Percentiles rank a stretch among this genome's conserved stretches.
Evolutionary conservation across 805 yeast species (phyloP).

Genomic region (Candida tallmaniae): DNA sequence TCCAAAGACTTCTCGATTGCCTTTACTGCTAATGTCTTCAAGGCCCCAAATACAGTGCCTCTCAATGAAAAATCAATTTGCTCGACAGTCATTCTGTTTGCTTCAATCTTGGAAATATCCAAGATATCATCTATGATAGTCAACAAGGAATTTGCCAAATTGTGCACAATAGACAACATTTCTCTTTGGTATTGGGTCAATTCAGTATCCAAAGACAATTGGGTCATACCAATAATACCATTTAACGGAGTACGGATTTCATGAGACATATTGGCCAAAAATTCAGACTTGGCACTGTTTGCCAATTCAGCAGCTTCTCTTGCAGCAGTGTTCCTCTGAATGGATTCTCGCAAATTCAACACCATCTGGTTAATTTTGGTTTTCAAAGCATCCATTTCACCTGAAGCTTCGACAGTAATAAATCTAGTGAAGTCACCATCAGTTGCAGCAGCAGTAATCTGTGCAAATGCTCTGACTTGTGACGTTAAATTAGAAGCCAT

Average conservation of each 20-base stretch:
- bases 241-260: conserved; percentile 91
- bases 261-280: conserved; percentile 67
- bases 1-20: conserved; percentile 84
- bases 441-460: conserved; percentile 90
- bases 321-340: conserved; percentile 88
- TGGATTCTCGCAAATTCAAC: conserved; percentile 78
- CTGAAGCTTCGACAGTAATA: conserved; percentile 86
- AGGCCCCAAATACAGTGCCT: conserved; percentile 86
- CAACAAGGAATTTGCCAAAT: conserved; percentile 76
- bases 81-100: conserved; percentile 89
- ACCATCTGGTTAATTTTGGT: conserved; percentile 78
- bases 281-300: conserved; percentile 83
- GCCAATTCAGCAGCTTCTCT: conserved; percentile 94
- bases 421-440: conserved; percentile 90
- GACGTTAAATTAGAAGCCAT: conserved; percentile 93
- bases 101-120: conserved; percentile 91
- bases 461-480: conserved; percentile 90
- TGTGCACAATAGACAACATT: conserved; percentile 86
- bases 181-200: conserved; percentile 88
- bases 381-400: conserved; percentile 78
- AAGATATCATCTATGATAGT: conserved; percentile 87
- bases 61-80: conserved; percentile 81
- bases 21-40: conserved; percentile 84
- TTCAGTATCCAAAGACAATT: conserved; percentile 81
- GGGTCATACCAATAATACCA: conserved; percentile 93